Percentiles rank a stretch among this genome's conserved stretches.
Conservation (phyloP, 1,284 basidiomycete genomes). For the Hemileia vastatrix region DNA sequence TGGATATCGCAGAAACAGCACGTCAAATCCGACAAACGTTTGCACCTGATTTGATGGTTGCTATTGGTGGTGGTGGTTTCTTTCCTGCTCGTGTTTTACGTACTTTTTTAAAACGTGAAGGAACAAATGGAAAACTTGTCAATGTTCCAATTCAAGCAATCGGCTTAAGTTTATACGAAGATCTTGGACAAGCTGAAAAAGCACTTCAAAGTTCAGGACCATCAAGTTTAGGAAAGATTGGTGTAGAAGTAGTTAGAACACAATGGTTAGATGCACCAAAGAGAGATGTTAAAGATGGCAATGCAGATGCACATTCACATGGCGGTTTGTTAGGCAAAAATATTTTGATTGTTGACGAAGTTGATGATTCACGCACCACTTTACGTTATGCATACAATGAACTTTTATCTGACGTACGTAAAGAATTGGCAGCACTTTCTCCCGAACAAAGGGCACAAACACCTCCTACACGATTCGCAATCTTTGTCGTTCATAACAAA, state of each 20-base stretch:
- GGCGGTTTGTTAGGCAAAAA: conserved; percentile 66
- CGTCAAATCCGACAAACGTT: no score
- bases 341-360: conserved; percentile 79
- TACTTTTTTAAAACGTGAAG: conserved; percentile 69
- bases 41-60: no score
- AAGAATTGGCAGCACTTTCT: conserved; percentile 23
- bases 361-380: conserved; percentile 82
- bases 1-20: no score
- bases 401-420: conserved; percentile 71
- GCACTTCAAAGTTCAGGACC: no score
- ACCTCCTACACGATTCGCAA: conserved; percentile 60
- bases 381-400: conserved; percentile 66
- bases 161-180: conserved; percentile 80
- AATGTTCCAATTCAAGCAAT: conserved; percentile 82
- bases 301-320: conserved; percentile 46
- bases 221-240: conserved; percentile 21
- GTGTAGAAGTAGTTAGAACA: conserved; percentile 29
- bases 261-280: conserved; percentile 41
- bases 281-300: conserved; percentile 31
- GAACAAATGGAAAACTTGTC: conserved; percentile 48
- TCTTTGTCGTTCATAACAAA: conserved; percentile 58
- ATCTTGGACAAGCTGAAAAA: conserved; percentile 49
- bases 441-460: conserved; percentile 50
- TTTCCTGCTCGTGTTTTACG: conserved; percentile 87
- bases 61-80: conserved; percentile 62